Evolutionary conservation across 805 yeast genomes (phyloP).

Genomic region (Starmerella potacharoeniae): DNA sequence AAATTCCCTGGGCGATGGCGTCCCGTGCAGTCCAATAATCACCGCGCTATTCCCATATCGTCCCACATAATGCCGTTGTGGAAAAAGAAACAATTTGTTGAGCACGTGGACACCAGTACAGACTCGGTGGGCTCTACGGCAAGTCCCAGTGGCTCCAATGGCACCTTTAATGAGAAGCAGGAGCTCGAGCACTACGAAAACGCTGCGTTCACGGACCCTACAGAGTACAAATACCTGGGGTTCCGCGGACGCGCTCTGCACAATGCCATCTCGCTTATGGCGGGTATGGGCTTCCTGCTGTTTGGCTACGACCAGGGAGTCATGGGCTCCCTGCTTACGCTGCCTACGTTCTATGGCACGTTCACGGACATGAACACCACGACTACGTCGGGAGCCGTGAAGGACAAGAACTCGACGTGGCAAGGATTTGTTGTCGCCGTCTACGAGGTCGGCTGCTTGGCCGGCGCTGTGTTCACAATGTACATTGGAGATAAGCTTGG

Average conservation of each 20-base stretch:
- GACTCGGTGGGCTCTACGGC: neutral
- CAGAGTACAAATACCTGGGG: constrained; percentile 7
- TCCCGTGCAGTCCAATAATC: too few species aligned
- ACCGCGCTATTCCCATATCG: neutral
- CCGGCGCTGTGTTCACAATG: constrained; percentile 50
- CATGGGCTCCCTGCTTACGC: constrained; percentile 33
- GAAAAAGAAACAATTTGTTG: neutral
- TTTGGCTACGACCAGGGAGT: constrained; percentile 77
- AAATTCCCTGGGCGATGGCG: neutral
- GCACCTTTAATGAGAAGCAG: neutral
- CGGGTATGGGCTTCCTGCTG: constrained; percentile 51
- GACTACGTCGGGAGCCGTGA: constrained; percentile 1
- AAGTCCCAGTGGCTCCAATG: neutral
- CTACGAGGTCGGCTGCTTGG: constrained; percentile 60
- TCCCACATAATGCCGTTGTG: neutral
- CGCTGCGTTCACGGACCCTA: neutral
- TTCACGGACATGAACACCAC: constrained; percentile 17
- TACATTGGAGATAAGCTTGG: constrained; percentile 47
- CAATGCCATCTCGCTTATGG: constrained; percentile 39
- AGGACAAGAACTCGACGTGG: constrained; percentile 17
- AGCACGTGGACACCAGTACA: neutral
- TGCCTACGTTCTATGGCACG: constrained; percentile 21
- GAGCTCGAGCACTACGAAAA: neutral
- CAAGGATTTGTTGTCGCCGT: constrained; percentile 27
- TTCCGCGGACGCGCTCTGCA: constrained; percentile 10